Base-by-base conservation (phyloP, 164 flowering plant species). In the Vitis amurensis region DNA sequence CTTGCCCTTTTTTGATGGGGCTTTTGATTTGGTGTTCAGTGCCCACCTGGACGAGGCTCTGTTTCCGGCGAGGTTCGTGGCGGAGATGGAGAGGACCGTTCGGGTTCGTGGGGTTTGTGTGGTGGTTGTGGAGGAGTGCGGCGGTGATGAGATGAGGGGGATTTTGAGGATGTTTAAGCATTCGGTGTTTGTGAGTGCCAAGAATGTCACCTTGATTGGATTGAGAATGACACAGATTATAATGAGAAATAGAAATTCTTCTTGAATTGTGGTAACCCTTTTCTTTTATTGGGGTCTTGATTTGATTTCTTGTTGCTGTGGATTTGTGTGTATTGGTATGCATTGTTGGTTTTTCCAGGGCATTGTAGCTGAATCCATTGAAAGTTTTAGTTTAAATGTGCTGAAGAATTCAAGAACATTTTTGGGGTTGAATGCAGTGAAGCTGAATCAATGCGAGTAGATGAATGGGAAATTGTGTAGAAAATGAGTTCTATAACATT, bases 61-160 rank as follows among this genome's bases (percentile, higher is more conserved):
- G 80, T 91, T 84, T 71, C 97, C 97, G 44, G 50, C 50, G 12
- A 69, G 96, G 80, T 89, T 81, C 55, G 93, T 67, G 23, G 55
- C 68, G 37, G 95, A 94, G 87, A 82, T 94, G 89, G 97, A 94
- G 82, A 72, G 99, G 72, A 86, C 90, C 59, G 93, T 91, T 55
- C 71, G 85, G 75, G 29, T 27, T 11, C 88, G 91, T 3, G 99
- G 99, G 27, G 72, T 82, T 37, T 82, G 88, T 64, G 85, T 91
- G 66, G 68, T 91, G 59, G 86, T 74, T 51, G 84, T 94, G 56
- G 92, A 86, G 66, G 81, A 76, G 27, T 86, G 92, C 51, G 79
- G 79, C 11, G 70, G 11, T n/a, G 78, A 78, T 37, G 93, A 77
- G 11, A 76, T 80, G 52, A 59, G 13, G 73, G 82, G 78, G 70